Conservation (phyloP, 2,329 filamentous ascomycete species). For the Diplodia scrobiculata region DNA sequence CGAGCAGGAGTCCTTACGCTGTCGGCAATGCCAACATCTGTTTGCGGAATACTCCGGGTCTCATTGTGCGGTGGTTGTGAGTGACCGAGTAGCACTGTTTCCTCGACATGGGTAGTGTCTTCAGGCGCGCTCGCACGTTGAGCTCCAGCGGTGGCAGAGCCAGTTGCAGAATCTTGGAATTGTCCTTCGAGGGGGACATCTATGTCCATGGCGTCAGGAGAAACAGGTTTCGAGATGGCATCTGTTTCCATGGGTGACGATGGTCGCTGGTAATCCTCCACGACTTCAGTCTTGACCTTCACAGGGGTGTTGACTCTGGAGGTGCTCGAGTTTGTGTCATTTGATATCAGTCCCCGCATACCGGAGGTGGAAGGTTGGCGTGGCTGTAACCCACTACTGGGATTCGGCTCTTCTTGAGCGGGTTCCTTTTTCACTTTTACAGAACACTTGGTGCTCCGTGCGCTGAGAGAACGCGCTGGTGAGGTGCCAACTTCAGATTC, state of each 20-base stretch:
- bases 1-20: neutral
- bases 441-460: neutral
- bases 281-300: neutral
- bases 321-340: neutral
- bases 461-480: neutral
- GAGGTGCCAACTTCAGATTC: neutral
- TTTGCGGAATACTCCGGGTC: neutral
- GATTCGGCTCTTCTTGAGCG: neutral
- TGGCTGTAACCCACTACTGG: neutral
- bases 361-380: neutral
- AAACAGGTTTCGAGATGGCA: neutral
- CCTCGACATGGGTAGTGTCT: neutral
- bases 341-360: neutral
- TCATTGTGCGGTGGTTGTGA: neutral
- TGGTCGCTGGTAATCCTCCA: neutral
- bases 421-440: neutral
- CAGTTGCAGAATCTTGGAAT: neutral
- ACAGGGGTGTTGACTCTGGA: conserved; percentile 17
- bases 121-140: no score
- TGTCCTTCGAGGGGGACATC: neutral
- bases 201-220: conserved; percentile 13
- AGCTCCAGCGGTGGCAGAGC: neutral
- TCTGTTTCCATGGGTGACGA: neutral
- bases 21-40: neutral
- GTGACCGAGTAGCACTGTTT: neutral